Evolutionary conservation across 139 green algal genomes (phyloP).

Genomic region (Tetraselmis striata): DNA sequence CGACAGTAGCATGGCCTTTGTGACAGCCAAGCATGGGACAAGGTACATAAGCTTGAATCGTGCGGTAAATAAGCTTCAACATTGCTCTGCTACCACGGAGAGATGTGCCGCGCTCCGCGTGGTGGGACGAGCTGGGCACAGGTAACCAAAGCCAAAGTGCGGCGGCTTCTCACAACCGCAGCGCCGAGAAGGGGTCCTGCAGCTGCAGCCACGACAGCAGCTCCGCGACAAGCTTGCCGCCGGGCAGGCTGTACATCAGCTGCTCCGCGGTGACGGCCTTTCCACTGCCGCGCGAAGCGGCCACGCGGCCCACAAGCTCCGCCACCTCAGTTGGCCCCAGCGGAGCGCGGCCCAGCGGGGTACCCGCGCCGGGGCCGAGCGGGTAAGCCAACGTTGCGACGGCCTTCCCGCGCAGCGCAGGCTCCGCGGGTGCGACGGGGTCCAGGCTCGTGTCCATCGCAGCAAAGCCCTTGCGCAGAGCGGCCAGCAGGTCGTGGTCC

Average conservation of each 20-base stretch:
- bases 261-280: conserved; percentile 34
- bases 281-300: conserved; percentile 11
- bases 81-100: too few species aligned
- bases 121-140: too few species aligned
- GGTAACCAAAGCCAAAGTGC: too few species aligned
- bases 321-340: conserved; percentile 18
- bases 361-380: conserved; percentile 15
- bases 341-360: conserved; percentile 18
- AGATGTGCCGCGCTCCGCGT: too few species aligned
- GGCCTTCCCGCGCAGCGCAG: conserved; percentile 12
- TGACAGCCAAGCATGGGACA: too few species aligned
- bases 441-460: conserved; percentile 14
- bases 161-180: not conserved
- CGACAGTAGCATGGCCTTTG: too few species aligned
- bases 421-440: not conserved
- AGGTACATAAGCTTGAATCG: too few species aligned
- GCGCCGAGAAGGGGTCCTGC: conserved; percentile 30
- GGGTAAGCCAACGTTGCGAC: conserved; percentile 38
- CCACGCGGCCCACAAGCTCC: conserved; percentile 17
- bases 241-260: conserved; percentile 38
- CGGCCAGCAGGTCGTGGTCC: conserved; percentile 39
- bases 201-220: conserved; percentile 39
- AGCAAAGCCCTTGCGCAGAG: conserved; percentile 40
- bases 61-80: too few species aligned
- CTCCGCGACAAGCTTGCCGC: conserved; percentile 36